These are phyloP conservation scores for Aureobasidium sp. DNA, from an alignment of 2,329 filamentous ascomycete species.

Conservation along the genomic window DNA sequence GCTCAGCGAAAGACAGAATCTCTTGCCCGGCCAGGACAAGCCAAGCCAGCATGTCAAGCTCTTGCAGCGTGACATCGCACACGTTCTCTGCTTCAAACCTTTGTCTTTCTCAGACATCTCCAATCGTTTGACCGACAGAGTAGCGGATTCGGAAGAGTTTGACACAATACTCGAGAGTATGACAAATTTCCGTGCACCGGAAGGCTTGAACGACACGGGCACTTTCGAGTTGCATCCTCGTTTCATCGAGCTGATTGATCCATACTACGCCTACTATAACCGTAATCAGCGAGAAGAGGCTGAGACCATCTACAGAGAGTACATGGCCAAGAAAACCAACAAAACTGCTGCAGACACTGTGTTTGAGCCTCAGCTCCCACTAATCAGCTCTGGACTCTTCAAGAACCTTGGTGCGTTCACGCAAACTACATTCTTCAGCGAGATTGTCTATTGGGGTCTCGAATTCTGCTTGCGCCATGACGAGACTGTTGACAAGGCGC, in stretches of 20 bases:
- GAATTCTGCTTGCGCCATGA: conserved; percentile 69
- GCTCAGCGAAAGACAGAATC: conserved; percentile 76
- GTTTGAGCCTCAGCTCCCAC: conserved; percentile 77
- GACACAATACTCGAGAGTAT: conserved; percentile 78
- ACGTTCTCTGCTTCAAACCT: conserved; percentile 93
- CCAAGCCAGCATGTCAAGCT: conserved; percentile 51
- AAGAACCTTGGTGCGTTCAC: conserved; percentile 71
- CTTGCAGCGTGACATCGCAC: conserved; percentile 82
- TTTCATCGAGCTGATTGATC: conserved; percentile 82
- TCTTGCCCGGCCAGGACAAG: conserved; percentile 61
- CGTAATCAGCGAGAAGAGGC: conserved; percentile 97
- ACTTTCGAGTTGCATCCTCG: conserved; percentile 88
- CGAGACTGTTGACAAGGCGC: conserved; percentile 64
- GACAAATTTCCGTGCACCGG: conserved; percentile 81
- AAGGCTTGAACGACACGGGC: conserved; percentile 85
- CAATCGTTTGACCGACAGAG: conserved; percentile 76
- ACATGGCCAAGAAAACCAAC: conserved; percentile 80
- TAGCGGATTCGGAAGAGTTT: conserved; percentile 84
- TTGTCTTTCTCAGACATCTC: conserved; percentile 90
- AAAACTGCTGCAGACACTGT: conserved; percentile 77
- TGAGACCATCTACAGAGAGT: conserved; percentile 78
- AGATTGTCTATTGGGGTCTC: conserved; percentile 83
- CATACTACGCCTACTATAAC: conserved; percentile 91
- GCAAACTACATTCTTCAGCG: conserved; percentile 74
- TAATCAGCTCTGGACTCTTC: conserved; percentile 72